Evolutionary conservation across 306 rosid genomes (phyloP).

Genomic region (Castanospermum australe): DNA sequence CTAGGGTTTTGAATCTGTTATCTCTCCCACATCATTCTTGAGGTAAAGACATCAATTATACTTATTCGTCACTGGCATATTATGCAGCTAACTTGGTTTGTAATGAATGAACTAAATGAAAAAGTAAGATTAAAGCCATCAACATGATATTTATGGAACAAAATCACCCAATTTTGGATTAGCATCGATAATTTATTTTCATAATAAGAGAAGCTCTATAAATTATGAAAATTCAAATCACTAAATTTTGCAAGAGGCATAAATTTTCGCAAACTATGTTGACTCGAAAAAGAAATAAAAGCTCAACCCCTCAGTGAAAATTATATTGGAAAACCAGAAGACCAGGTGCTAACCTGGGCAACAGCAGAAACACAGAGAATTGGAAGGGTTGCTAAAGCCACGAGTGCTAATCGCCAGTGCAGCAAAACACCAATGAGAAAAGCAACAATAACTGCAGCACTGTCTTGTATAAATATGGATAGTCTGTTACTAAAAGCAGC

Average conservation of each 20-base stretch:
- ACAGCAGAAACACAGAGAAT: conserved; percentile 85
- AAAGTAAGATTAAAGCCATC: background rate
- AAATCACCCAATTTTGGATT: background rate
- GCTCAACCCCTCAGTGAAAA: conserved; percentile 13
- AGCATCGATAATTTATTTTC: background rate
- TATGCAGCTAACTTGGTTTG: background rate
- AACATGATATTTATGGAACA: background rate
- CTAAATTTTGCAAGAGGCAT: conserved; percentile 4
- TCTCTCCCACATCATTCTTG: background rate
- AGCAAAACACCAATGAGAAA: conserved; percentile 84
- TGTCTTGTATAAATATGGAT: conserved; percentile 97
- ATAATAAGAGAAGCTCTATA: background rate
- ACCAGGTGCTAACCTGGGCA: conserved; percentile 82
- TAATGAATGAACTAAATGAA: background rate
- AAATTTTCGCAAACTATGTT: conserved; percentile 6
- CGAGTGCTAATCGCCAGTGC: conserved; percentile 95
- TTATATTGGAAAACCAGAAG: conserved; percentile 16
- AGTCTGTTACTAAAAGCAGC: conserved; percentile 99
- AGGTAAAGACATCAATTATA: background rate
- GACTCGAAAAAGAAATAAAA: conserved; percentile 13
- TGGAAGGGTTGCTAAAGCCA: conserved; percentile 96
- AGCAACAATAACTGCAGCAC: conserved; percentile 95
- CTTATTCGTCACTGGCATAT: background rate
- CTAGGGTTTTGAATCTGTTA: background rate
- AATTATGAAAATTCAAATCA: conserved; percentile 1